A percentile compares a stretch with the other conserved stretches of the same genome.
phyloP scores from a whole-genome alignment of 2,329 filamentous ascomycete species.

The Periconia sp. region DNA sequence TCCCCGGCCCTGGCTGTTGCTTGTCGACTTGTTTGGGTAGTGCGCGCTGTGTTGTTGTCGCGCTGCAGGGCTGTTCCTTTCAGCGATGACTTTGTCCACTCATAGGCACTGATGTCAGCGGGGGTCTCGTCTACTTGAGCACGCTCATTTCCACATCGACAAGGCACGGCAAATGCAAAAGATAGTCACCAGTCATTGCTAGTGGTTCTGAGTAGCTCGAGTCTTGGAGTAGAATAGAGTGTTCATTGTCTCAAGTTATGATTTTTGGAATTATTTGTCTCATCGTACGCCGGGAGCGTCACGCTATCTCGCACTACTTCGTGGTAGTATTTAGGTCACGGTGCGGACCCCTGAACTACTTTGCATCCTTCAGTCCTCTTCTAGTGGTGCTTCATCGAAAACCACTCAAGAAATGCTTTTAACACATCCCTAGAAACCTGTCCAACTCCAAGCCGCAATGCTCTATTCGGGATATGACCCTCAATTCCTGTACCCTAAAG shows the following conservation, averaged over 20 bases:
- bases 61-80: slow-evolving; percentile 13
- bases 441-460: slow-evolving; percentile 45
- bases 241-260: no score
- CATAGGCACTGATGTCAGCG: slow-evolving; percentile 17
- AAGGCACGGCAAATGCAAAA: not conserved
- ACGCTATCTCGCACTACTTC: not conserved
- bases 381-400: slow-evolving; percentile 14
- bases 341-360: slow-evolving; percentile 15
- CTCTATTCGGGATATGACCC: slow-evolving; percentile 29
- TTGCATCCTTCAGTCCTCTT: slow-evolving; percentile 18
- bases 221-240: no score
- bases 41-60: slow-evolving; percentile 19
- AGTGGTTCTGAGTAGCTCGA: no score
- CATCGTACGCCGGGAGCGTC: slow-evolving; percentile 1
- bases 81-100: slow-evolving; percentile 22
- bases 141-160: slow-evolving; percentile 23
- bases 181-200: not conserved
- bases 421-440: slow-evolving; percentile 31
- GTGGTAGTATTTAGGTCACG: slow-evolving; percentile 9
- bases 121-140: slow-evolving; percentile 24
- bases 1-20: slow-evolving; percentile 1
- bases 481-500: slow-evolving; percentile 11
- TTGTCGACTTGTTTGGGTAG: slow-evolving; percentile 11
- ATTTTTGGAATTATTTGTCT: slow-evolving; percentile 2
- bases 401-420: slow-evolving; percentile 34